Conservation (phyloP, 1,284 basidiomycete species). For the Neotropicomus parvogracilis region DNA sequence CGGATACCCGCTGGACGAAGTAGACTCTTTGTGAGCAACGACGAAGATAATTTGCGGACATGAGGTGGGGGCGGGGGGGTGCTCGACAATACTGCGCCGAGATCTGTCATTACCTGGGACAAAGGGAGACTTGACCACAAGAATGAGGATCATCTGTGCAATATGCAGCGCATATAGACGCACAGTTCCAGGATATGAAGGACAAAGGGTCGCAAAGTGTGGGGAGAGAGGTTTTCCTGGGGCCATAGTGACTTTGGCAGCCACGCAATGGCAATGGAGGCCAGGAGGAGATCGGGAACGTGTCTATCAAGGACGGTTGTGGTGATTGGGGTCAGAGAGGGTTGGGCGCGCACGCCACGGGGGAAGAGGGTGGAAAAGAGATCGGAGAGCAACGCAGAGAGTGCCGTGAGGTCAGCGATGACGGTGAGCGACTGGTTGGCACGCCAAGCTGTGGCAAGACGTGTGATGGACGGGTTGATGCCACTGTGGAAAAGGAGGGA, state of each 20-base stretch:
- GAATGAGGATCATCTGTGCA: slow-evolving; percentile 13
- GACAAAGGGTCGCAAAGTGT: slow-evolving; percentile 43
- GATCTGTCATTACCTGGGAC: slow-evolving; percentile 58
- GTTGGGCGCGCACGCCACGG: slow-evolving; percentile 39
- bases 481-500: slow-evolving; percentile 72
- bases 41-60: slow-evolving; percentile 54
- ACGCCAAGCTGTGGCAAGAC: slow-evolving; percentile 44
- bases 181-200: slow-evolving; percentile 59
- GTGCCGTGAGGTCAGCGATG: slow-evolving; percentile 39
- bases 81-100: slow-evolving; percentile 54
- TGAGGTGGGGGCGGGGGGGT: slow-evolving; percentile 42
- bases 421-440: slow-evolving; percentile 16
- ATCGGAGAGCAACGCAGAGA: slow-evolving; percentile 41
- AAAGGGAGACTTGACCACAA: slow-evolving; percentile 50
- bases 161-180: slow-evolving; percentile 30
- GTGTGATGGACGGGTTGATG: slow-evolving; percentile 47
- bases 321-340: slow-evolving; percentile 58
- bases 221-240: slow-evolving; percentile 37
- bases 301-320: slow-evolving; percentile 57
- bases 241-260: slow-evolving; percentile 51
- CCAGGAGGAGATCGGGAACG: slow-evolving; percentile 52
- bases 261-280: slow-evolving; percentile 66
- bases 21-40: slow-evolving; percentile 63
- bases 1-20: slow-evolving; percentile 63
- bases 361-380: slow-evolving; percentile 53